Conservation (phyloP, 75 land plant species). For the Cryptomeria japonica region DNA sequence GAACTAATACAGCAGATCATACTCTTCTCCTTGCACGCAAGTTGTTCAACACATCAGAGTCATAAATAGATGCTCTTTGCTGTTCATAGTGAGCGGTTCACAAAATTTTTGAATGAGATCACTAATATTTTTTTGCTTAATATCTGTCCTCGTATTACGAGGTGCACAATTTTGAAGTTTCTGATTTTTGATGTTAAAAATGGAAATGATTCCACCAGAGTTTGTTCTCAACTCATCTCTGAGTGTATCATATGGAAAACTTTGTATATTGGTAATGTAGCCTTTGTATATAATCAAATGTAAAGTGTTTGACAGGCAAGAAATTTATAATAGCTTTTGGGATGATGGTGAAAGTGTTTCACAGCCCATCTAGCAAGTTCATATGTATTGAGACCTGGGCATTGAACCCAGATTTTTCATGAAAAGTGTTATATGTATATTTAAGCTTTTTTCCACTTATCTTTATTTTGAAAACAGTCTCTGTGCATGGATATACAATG, state of each 20-base stretch:
- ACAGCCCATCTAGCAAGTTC: background rate
- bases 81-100: background rate
- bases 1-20: constrained; percentile 27
- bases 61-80: background rate
- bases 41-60: constrained; percentile 17
- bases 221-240: background rate
- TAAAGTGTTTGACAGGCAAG: constrained; percentile 4
- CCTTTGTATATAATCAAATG: constrained; percentile 12
- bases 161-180: constrained; percentile 13
- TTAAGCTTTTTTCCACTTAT: background rate
- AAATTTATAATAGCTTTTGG: constrained; percentile 1
- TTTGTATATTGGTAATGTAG: constrained; percentile 11
- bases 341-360: constrained; percentile 1
- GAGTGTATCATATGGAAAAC: background rate
- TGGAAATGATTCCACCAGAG: background rate
- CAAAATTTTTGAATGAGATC: constrained; percentile 7
- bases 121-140: background rate
- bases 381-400: constrained; percentile 13
- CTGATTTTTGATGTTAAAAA: constrained; percentile 2
- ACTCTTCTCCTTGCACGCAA: constrained; percentile 26
- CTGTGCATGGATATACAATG: background rate
- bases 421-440: background rate
- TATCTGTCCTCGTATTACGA: constrained; percentile 7
- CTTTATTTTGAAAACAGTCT: background rate
- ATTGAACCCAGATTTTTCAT: background rate